Percentiles rank a stretch among this genome's conserved stretches.
Evolutionary conservation across 2,329 filamentous ascomycete genomes (phyloP).

Genomic region (Piedraia hortae): DNA sequence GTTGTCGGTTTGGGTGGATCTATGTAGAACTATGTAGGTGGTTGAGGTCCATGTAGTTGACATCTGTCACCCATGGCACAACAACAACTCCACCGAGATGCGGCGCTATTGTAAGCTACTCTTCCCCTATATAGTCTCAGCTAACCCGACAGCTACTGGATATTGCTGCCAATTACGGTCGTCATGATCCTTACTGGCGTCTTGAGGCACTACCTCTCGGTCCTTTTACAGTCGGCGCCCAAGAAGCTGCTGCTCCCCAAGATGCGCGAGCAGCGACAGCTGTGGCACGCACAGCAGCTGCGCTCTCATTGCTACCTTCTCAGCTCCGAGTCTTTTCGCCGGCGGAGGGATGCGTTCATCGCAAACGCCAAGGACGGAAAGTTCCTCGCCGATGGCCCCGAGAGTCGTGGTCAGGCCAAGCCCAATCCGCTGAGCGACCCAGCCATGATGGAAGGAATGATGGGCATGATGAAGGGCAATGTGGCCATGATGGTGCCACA

Average conservation of each 20-base stretch:
- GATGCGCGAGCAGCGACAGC: constrained; percentile 59
- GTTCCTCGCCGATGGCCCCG: constrained; percentile 61
- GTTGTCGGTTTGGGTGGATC: neutral
- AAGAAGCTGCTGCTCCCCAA: constrained; percentile 53
- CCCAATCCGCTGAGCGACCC: constrained; percentile 91
- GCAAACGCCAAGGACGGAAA: constrained; percentile 59
- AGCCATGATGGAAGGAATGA: constrained; percentile 96
- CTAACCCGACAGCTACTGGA: constrained; percentile 56
- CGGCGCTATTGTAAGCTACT: constrained; percentile 64
- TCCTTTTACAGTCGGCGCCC: constrained; percentile 62
- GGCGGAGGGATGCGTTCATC: constrained; percentile 55
- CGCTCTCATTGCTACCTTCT: constrained; percentile 61
- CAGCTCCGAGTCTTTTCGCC: constrained; percentile 47
- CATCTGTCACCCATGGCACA: too few relatives aligned
- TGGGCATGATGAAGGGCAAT: constrained; percentile 99
- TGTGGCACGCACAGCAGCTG: constrained; percentile 60
- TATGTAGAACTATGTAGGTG: neutral
- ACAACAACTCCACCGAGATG: constrained; percentile 95
- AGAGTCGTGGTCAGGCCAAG: constrained; percentile 58
- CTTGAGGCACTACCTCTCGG: constrained; percentile 80
- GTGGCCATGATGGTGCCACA: constrained; percentile 99
- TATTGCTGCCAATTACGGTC: constrained; percentile 83
- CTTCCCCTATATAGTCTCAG: neutral
- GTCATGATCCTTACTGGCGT: constrained; percentile 96
- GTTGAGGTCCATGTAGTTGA: neutral